Evolutionary conservation across 768 basidiomycete genomes (phyloP), one percentile per base, ranked within the genome.

Genomic region (Phanerochaete sordida): DNA sequence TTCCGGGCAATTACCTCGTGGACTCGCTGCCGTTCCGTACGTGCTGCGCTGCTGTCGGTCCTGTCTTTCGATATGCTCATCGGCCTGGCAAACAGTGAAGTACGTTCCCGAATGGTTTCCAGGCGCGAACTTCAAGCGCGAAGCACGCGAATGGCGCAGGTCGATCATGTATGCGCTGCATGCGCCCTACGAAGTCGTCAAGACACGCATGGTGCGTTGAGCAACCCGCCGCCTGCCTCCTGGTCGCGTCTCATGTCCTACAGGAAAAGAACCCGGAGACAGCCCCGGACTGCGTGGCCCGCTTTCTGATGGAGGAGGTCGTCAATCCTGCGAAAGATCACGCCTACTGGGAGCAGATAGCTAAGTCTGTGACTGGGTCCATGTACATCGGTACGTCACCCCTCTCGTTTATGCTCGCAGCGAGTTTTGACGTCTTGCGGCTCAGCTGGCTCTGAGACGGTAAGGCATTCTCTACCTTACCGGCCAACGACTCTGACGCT

Each of bases 91-190:
- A 3, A 24, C 59, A 61, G 59, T 61, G 45, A 49, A 48, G 23
- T 56, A 61, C 27, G n/a, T 56, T 6, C 59, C 59, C 2, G 52
- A 12, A 13, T 61, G 59, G 59, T 46, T 56, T 23, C 59, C 59
- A 8, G 59, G 59, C 21, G 46, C 59, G 1, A 19, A 47, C 6
- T 61, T 48, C 44, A 43, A 56, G 30, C 33, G 33, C 5, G 21
- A 55, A 16, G 59, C 59, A 23, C 19, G 13, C 27, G 19, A 19
- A 16, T 39, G 43, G 52, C 45, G 39, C n/a, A 33, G 6, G 33
- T 27, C 51, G 16, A 24, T 31, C 3, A 2, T 33, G 11, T 16
- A 35, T 7, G 13, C 35, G 30, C 27, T 31, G 6, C 19, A 53
- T n/a, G 51, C 19, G 6, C 51, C 51, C 2, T 53, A 33, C n/a